These are phyloP conservation scores for Neocatenulostroma microsporum DNA, from an alignment of 2,329 filamentous ascomycete genomes.

Conservation along the genomic window DNA sequence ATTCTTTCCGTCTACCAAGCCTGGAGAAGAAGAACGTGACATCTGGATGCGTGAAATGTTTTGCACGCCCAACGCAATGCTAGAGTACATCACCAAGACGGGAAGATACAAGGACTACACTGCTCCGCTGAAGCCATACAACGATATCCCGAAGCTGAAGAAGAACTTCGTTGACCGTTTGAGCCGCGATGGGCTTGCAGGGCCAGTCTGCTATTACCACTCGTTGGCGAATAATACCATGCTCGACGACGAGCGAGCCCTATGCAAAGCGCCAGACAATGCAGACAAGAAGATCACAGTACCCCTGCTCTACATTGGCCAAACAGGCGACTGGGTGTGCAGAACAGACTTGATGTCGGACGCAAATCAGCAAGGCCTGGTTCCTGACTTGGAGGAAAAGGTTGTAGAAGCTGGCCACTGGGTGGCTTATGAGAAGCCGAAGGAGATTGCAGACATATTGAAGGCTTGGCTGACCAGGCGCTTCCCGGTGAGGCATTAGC, in stretches of 20 bases:
- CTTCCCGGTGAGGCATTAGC: not conserved
- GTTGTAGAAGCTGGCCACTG: conserved; percentile 32
- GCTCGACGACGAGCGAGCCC: conserved; percentile 20
- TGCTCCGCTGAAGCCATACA: conserved; percentile 28
- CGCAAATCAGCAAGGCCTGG: conserved; percentile 19
- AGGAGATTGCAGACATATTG: conserved; percentile 18
- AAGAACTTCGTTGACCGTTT: conserved; percentile 31
- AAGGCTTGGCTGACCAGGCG: conserved; percentile 9
- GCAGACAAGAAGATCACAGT: conserved; percentile 29
- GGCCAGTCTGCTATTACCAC: conserved; percentile 34
- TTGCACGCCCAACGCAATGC: conserved; percentile 31
- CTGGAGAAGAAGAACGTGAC: conserved; percentile 20
- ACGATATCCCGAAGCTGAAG: conserved; percentile 23
- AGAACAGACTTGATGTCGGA: conserved; percentile 24
- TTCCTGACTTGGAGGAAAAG: conserved; percentile 29
- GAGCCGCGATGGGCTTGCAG: conserved; percentile 28
- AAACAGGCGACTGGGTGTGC: conserved; percentile 30
- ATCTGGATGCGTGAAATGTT: conserved; percentile 32
- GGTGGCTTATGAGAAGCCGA: conserved; percentile 28
- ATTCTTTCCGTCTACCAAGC: conserved; percentile 9
- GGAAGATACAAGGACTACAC: conserved; percentile 16
- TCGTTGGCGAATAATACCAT: conserved; percentile 23
- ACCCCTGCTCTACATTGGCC: conserved; percentile 31
- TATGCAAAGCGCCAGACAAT: conserved; percentile 18
- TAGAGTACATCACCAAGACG: conserved; percentile 18